Evolutionary conservation across 352 stramenopile genomes (phyloP), one percentile per base, ranked within the genome.

Genomic region (Stramenopiles sp.): DNA sequence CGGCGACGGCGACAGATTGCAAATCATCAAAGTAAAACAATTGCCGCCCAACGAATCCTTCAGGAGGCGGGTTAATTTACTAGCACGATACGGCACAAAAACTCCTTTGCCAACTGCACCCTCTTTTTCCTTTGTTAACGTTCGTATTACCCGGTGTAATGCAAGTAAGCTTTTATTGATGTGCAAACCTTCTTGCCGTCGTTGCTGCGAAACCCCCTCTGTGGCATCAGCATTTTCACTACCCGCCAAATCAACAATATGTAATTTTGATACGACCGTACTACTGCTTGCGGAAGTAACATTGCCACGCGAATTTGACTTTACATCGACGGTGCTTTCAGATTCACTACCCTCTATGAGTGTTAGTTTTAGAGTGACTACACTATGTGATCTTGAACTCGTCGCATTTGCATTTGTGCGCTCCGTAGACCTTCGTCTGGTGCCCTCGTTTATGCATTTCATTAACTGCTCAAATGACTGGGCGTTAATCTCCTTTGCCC

Each of bases 21-120:
- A 94, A 80, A 95, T 95, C 91, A 95, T 94, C 44, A 95, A 86
- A 29, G 90, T 93, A 83, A 94, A 93, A 85, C 90, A 93, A 76
- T 94, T 90, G 75, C 89, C 89, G 30, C 90, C 90, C 0, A 94
- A 88, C 0, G 89, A 92, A 0, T 90, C 89, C 81, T 91, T 92
- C 31, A 95, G 76, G 30, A 95, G 89, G 80, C 93, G 88, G 32
- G 91, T 95, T 80, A 95, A 84, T 85, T 94, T 95, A 1, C 90
- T 93, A 82, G 94, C 90, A n/a, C 91, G 89, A 83, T 93, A 95
- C 7, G 91, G 91, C 27, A 95, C 86, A 75, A 95, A 91, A 31
- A 14, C 22, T 4, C 31, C 71, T 33, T 4, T 8, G 22, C 71
- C 14, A 33, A 14, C 14, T 14, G 4, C 22, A 8, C 31, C 14